A percentile compares a stretch with the other conserved stretches of the same genome.
Conservation (phyloP, 2,329 filamentous ascomycete species). For the Leptographium radiaticola region DNA sequence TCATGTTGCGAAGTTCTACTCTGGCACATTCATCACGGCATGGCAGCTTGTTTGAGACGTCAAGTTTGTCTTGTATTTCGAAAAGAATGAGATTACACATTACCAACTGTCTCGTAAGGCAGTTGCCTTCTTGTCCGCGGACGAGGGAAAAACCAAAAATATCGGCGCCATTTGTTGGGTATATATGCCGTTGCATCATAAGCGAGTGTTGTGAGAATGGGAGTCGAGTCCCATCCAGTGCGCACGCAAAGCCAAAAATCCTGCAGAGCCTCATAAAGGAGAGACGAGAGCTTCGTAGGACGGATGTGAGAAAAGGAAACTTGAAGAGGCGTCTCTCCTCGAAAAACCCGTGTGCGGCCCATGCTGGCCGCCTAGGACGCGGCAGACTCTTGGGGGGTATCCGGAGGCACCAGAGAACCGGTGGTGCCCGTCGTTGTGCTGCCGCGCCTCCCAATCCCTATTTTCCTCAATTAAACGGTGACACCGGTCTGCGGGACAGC, state of each 20-base stretch:
- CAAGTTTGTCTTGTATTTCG: background rate
- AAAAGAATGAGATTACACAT: background rate
- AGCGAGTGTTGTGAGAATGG: background rate
- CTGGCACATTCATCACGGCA: no score
- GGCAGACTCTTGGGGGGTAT: no score
- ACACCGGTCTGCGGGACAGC: background rate
- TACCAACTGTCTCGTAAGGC: background rate
- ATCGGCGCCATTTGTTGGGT: background rate
- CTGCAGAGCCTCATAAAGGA: background rate
- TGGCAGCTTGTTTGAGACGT: no score
- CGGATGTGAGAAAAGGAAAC: no score
- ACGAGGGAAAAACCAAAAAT: background rate
- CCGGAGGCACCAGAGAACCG: no score
- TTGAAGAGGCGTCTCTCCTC: no score
- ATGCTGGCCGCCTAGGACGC: no score
- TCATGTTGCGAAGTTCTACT: no score
- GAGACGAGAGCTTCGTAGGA: background rate
- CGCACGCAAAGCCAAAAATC: background rate
- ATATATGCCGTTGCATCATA: background rate
- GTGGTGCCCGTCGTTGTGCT: no score
- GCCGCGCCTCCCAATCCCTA: no score
- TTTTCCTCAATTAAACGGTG: no score
- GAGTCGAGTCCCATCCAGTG: background rate
- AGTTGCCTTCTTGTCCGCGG: background rate
- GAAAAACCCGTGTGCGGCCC: no score